Conservation (phyloP, 768 basidiomycete species). For the Phlebiopsis flavidoalba region DNA sequence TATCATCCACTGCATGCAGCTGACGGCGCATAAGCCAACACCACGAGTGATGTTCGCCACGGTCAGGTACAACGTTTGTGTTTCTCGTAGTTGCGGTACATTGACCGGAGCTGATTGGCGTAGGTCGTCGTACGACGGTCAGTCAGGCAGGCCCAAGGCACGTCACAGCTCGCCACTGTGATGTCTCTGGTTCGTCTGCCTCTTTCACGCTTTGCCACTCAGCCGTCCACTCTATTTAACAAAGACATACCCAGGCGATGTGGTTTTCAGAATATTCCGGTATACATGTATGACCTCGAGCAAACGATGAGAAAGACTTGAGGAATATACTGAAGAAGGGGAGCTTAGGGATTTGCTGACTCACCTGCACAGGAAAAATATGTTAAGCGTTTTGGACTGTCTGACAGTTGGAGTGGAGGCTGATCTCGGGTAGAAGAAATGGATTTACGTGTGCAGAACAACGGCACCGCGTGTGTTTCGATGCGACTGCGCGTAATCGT, state of each 20-base stretch:
- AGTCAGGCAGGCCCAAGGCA: too few species aligned
- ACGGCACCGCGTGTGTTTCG: slow-evolving; percentile 32
- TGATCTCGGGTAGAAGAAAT: neutral
- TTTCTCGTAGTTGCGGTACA: neutral
- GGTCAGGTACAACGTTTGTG: slow-evolving; percentile 43
- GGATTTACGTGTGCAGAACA: slow-evolving; percentile 20
- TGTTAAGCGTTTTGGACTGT: neutral
- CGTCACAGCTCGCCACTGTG: slow-evolving; percentile 54
- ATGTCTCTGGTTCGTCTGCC: neutral
- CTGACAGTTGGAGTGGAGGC: neutral
- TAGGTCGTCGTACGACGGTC: slow-evolving; percentile 36
- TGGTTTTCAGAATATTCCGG: too few species aligned
- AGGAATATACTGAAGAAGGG: too few species aligned
- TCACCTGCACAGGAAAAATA: slow-evolving; percentile 14
- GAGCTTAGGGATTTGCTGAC: slow-evolving; percentile 21
- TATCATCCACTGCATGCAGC: neutral
- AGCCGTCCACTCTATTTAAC: too few species aligned
- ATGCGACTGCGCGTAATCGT: slow-evolving; percentile 46
- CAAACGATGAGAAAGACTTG: too few species aligned
- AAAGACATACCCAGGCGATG: too few species aligned
- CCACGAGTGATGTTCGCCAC: slow-evolving; percentile 26
- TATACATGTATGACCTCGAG: too few species aligned
- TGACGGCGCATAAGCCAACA: slow-evolving; percentile 29
- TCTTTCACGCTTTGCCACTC: too few species aligned
- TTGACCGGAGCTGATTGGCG: neutral